Percentiles rank a stretch among this genome's conserved stretches.
phyloP scores from a whole-genome alignment of 495 filamentous ascomycete species.

The Podospora pseudocomata region DNA sequence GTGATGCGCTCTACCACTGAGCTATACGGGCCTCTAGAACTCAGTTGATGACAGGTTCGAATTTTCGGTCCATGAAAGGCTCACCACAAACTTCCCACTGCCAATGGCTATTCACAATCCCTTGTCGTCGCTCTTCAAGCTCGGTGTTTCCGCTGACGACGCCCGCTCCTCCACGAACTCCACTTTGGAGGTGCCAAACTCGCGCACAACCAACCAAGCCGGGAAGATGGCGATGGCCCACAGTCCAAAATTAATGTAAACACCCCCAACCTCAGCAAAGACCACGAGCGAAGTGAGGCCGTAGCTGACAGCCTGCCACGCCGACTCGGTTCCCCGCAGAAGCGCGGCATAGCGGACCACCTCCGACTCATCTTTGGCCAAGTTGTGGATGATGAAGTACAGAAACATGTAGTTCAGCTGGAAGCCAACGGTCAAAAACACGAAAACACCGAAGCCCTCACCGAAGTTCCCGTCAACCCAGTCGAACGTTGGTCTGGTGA shows the following conservation, averaged over 20 bases:
- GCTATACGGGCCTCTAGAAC: constrained; percentile 6
- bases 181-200: constrained; percentile 43
- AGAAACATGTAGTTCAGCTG: constrained; percentile 63
- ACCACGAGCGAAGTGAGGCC: constrained; percentile 53
- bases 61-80: neutral
- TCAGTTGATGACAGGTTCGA: neutral
- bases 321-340: constrained; percentile 59
- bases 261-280: constrained; percentile 56
- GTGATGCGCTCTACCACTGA: constrained; percentile 15
- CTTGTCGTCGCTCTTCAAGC: constrained; percentile 3
- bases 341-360: constrained; percentile 59
- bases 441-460: constrained; percentile 53
- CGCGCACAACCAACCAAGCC: constrained; percentile 55
- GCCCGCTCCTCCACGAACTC: constrained; percentile 2
- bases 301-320: constrained; percentile 60
- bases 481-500: constrained; percentile 52
- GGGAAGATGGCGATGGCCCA: constrained; percentile 56
- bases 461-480: constrained; percentile 57
- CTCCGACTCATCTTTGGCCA: constrained; percentile 54
- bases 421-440: constrained; percentile 57
- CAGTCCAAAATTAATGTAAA: constrained; percentile 61
- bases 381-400: constrained; percentile 60
- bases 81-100: neutral
- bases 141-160: constrained; percentile 4
- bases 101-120: neutral